Conservation (phyloP, 441 rosid species). For the Eutrema salsugineum region DNA sequence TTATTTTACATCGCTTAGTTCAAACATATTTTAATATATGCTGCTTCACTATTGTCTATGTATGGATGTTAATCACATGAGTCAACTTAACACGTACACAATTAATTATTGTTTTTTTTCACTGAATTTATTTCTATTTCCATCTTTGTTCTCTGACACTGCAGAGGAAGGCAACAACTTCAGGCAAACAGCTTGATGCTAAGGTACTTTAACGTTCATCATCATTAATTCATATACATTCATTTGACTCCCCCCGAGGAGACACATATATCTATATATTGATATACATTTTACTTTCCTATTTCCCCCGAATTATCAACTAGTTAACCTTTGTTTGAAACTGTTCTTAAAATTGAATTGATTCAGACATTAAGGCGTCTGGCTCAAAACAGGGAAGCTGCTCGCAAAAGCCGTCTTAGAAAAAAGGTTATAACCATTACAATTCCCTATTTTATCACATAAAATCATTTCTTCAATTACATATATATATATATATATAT, state of each 20-base stretch:
- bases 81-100: neutral
- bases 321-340: slow-evolving; percentile 6
- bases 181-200: slow-evolving; percentile 87
- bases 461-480: neutral
- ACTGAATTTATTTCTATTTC: slow-evolving; percentile 20
- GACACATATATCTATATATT: neutral
- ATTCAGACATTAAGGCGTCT: slow-evolving; percentile 66
- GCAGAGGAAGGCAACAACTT: slow-evolving; percentile 87
- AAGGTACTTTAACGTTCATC: slow-evolving; percentile 50
- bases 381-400: slow-evolving; percentile 88
- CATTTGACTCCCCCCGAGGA: slow-evolving; percentile 9
- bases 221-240: slow-evolving; percentile 6
- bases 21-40: neutral
- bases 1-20: neutral
- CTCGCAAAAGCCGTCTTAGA: slow-evolving; percentile 74
- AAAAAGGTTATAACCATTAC: slow-evolving; percentile 45
- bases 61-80: neutral
- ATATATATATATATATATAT: too few relatives aligned
- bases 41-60: neutral
- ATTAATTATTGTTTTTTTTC: neutral
- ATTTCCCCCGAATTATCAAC: neutral
- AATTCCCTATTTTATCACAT: neutral
- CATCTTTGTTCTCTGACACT: slow-evolving; percentile 33
- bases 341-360: neutral
- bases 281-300: neutral